These are phyloP conservation scores for Populus trichocarpa DNA, from an alignment of 441 rosid genomes.

Conservation along the genomic window DNA sequence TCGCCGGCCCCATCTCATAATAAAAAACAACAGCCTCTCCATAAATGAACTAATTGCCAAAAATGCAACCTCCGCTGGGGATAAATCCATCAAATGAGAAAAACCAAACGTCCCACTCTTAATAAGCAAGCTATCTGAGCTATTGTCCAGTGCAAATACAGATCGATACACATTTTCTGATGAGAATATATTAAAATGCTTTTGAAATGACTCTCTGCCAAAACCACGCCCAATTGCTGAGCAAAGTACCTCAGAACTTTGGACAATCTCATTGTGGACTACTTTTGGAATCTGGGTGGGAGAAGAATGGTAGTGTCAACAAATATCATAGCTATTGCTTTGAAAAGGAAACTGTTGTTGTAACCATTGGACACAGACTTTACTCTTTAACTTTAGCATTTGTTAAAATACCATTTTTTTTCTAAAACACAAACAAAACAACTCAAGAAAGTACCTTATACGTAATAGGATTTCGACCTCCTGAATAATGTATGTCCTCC, in stretches of 20 bases:
- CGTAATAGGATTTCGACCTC: slow-evolving; percentile 74
- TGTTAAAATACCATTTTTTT: no score
- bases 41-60: slow-evolving; percentile 60
- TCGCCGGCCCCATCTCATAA: slow-evolving; percentile 62
- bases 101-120: slow-evolving; percentile 83
- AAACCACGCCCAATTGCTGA: slow-evolving; percentile 51
- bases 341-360: slow-evolving; percentile 3
- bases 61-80: slow-evolving; percentile 75
- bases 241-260: slow-evolving; percentile 47
- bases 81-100: slow-evolving; percentile 70
- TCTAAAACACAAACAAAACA: slow-evolving; percentile 8
- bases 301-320: slow-evolving; percentile 16
- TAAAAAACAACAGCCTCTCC: slow-evolving; percentile 79
- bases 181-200: slow-evolving; percentile 70
- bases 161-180: slow-evolving; percentile 63
- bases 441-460: slow-evolving; percentile 56
- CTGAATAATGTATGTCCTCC: slow-evolving; percentile 34
- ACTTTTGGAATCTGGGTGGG: slow-evolving; percentile 75
- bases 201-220: slow-evolving; percentile 59
- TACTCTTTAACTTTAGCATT: background rate
- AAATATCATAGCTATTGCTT: background rate
- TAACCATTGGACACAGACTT: slow-evolving; percentile 29
- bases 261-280: slow-evolving; percentile 56
- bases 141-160: slow-evolving; percentile 33
- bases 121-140: slow-evolving; percentile 34